Evolutionary conservation across 2,329 filamentous ascomycete species (phyloP).

Genomic region (Stachybotrys chartarum): DNA sequence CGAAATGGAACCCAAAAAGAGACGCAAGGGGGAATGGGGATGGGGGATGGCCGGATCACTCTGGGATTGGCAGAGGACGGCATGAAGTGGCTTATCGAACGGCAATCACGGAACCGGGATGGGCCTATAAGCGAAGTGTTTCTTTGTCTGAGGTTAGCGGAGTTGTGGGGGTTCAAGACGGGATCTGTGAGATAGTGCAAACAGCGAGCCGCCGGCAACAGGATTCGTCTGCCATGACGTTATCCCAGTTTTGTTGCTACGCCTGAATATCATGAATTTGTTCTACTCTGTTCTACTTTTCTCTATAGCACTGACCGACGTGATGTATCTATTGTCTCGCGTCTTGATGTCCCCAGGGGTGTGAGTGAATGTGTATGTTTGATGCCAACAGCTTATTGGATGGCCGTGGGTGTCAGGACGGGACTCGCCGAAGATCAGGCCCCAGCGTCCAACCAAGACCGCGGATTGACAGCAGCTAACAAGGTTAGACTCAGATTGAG

Average conservation of each 20-base stretch:
- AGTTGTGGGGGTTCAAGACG: not conserved
- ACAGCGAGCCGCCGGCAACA: not conserved
- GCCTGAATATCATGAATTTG: too few species aligned
- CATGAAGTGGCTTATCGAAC: not conserved
- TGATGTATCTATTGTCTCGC: not conserved
- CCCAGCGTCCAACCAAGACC: not conserved
- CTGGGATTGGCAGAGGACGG: not conserved
- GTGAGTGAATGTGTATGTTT: not conserved
- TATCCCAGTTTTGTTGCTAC: too few species aligned
- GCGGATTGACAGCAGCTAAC: not conserved
- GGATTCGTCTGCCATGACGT: not conserved
- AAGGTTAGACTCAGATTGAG: not conserved
- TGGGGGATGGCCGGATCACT: not conserved
- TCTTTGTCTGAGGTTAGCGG: not conserved
- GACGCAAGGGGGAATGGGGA: not conserved
- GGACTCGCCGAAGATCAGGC: not conserved
- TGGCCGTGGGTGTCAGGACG: not conserved
- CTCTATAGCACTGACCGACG: not conserved
- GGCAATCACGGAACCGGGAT: not conserved
- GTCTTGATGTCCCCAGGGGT: too few species aligned
- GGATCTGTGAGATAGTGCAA: not conserved
- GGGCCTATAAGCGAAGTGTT: not conserved
- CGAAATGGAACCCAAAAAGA: not conserved
- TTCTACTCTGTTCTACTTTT: too few species aligned
- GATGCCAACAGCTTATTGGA: not conserved